Percentiles rank a stretch among this genome's conserved stretches.
Conservation (phyloP, 352 stramenopile species). For the Globisporangium mamillatum region DNA sequence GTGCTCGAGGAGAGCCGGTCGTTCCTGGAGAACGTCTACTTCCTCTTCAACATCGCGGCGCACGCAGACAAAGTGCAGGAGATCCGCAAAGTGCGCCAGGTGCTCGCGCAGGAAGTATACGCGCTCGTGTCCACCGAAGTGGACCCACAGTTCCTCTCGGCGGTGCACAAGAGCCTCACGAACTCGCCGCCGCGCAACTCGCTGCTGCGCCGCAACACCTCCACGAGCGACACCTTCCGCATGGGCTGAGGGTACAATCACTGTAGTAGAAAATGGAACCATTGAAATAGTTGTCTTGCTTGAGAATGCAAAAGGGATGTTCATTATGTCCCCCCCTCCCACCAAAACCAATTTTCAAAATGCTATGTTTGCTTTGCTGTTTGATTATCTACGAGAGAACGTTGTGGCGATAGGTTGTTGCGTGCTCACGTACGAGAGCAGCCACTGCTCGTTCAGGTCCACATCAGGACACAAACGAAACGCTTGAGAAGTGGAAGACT, state of each 20-base stretch:
- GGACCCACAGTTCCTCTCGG: slow-evolving; percentile 50
- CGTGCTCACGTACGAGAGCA: slow-evolving; percentile 7
- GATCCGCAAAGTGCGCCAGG: slow-evolving; percentile 50
- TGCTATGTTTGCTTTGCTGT: background rate
- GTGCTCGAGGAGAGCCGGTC: slow-evolving; percentile 75
- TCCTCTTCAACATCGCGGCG: slow-evolving; percentile 68
- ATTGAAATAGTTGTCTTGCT: background rate
- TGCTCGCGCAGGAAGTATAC: slow-evolving; percentile 55
- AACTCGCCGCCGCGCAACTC: slow-evolving; percentile 32
- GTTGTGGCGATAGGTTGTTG: background rate
- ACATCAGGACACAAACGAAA: background rate
- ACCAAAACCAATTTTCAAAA: background rate
- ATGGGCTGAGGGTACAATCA: background rate
- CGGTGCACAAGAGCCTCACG: slow-evolving; percentile 50
- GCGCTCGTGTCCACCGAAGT: slow-evolving; percentile 50
- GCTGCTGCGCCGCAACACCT: slow-evolving; percentile 35
- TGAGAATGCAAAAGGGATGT: background rate
- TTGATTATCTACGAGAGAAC: background rate
- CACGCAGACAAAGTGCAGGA: slow-evolving; percentile 55
- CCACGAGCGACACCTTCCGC: slow-evolving; percentile 40
- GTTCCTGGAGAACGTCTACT: slow-evolving; percentile 74
- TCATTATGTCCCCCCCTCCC: background rate
- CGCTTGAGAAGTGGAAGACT: background rate
- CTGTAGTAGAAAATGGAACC: too few species aligned
- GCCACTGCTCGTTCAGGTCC: slow-evolving; percentile 6